Percentiles rank a stretch among this genome's conserved stretches.
phyloP scores from a whole-genome alignment of 441 rosid genomes.

The Arabidopsis lyrata region DNA sequence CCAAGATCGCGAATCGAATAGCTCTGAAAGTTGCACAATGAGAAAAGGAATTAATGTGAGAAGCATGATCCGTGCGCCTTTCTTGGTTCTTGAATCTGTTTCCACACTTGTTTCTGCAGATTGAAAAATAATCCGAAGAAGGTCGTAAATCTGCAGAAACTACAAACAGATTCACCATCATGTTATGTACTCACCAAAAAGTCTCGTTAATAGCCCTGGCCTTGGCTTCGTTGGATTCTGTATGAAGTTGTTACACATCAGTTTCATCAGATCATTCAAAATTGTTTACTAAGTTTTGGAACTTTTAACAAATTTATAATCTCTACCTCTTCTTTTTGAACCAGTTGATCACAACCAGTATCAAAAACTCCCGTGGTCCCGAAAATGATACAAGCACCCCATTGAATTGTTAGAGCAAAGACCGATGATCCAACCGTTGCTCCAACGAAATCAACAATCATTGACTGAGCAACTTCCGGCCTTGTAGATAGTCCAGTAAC shows the following conservation, averaged over 20 bases:
- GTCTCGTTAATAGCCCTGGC: background rate
- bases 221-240: slow-evolving; percentile 1
- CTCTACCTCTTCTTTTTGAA: background rate
- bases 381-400: slow-evolving; percentile 22
- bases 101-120: background rate
- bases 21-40: slow-evolving; percentile 9
- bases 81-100: slow-evolving; percentile 19
- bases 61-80: background rate
- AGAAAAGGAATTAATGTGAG: slow-evolving; percentile 14
- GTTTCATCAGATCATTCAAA: background rate
- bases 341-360: background rate
- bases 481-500: slow-evolving; percentile 8
- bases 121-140: background rate
- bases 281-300: background rate
- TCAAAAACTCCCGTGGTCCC: background rate
- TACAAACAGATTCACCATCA: background rate
- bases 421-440: slow-evolving; percentile 14
- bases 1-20: background rate
- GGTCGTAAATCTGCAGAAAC: background rate
- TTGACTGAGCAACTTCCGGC: slow-evolving; percentile 1
- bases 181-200: slow-evolving; percentile 1
- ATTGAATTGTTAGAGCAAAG: slow-evolving; percentile 18
- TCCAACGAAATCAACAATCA: slow-evolving; percentile 9
- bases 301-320: background rate
- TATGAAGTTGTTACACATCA: background rate